These are phyloP conservation scores for Gymnopilus junonius DNA, from an alignment of 768 basidiomycete genomes.

Conservation along the genomic window DNA sequence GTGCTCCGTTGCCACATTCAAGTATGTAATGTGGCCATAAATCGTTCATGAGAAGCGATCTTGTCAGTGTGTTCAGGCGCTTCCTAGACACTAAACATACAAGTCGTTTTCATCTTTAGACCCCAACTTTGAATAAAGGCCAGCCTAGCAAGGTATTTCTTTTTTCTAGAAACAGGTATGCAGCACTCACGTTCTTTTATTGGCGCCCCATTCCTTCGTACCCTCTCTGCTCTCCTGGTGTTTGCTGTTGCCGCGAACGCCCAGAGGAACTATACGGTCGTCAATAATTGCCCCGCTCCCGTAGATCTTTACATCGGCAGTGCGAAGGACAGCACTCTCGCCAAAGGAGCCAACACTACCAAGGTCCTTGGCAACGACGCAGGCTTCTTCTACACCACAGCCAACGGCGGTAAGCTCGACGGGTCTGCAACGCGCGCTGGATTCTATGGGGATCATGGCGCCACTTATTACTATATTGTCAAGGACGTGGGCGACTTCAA, in stretches of 20 bases:
- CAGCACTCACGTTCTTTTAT: neutral
- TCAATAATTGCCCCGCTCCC: slow-evolving; percentile 24
- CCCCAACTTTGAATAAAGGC: neutral
- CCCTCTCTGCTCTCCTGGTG: neutral
- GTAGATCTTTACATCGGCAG: slow-evolving; percentile 24
- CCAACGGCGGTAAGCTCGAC: slow-evolving; percentile 23
- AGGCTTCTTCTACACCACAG: slow-evolving; percentile 26
- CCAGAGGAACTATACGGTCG: slow-evolving; percentile 19
- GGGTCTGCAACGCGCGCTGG: slow-evolving; percentile 22
- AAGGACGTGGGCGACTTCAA: slow-evolving; percentile 31
- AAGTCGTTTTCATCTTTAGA: neutral
- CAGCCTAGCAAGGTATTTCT: neutral
- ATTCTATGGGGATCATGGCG: slow-evolving; percentile 16
- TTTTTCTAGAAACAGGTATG: neutral
- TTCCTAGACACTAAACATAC: neutral
- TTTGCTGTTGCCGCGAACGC: neutral
- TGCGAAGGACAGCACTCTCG: slow-evolving; percentile 20
- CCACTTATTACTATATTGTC: slow-evolving; percentile 34
- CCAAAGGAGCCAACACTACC: slow-evolving; percentile 14
- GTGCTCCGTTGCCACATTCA: neutral
- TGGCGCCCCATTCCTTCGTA: neutral
- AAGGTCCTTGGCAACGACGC: slow-evolving; percentile 7
- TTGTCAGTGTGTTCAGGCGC: neutral
- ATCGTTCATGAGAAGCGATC: neutral
- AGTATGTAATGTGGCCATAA: neutral